Base-by-base conservation (phyloP, 352 stramenopile species). In the Phytopythium helicoides region DNA sequence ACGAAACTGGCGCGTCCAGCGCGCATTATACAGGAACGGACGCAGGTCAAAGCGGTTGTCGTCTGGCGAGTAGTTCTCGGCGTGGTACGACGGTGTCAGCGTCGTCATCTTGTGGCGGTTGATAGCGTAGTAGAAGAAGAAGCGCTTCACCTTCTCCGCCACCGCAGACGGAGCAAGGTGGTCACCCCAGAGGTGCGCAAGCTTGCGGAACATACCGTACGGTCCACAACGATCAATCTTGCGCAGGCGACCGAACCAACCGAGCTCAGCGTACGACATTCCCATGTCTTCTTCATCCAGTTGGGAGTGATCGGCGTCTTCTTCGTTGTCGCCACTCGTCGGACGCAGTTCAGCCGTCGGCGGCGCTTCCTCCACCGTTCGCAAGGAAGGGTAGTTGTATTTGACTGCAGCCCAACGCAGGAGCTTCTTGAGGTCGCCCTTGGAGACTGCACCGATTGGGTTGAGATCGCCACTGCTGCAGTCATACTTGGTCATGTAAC, bases 401-500 rank as follows among this genome's bases (percentile, higher is more conserved):
- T 94, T 72, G 19, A 86, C 54, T 0, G 94, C 87, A 5, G 87
- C 90, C 81, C 87, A 99, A 18, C 82, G 58, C n/a, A 99, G 68
- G 57, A 99, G 89, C 16, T 93, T 92, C 73, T 99, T 99, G 28
- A 99, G 65, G 64, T 99, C 96, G 19, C 86, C 70, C 66, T 97
- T 97, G 14, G 84, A 98, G 40, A 99, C 97, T 1, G 86, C 94
- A 28, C 97, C 97, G 61, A 99, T 99, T 2, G 97, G 97, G 71
- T 99, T 99, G 47, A 99, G 63, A 66, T 99, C 97, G 12, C 96
- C 97, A 52, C 86, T 97, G 58, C 90, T 98, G 73, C 97, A 99
- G 79, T 99, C 97, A 59, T 99, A 99, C 74, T 99, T 99, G 40
- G 97, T 99, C 93, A 99, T 98, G 79, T 99, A 99, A 25, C 97